phyloP scores from a whole-genome alignment of 2,329 filamentous ascomycete genomes.

The Phyllachora maydis region DNA sequence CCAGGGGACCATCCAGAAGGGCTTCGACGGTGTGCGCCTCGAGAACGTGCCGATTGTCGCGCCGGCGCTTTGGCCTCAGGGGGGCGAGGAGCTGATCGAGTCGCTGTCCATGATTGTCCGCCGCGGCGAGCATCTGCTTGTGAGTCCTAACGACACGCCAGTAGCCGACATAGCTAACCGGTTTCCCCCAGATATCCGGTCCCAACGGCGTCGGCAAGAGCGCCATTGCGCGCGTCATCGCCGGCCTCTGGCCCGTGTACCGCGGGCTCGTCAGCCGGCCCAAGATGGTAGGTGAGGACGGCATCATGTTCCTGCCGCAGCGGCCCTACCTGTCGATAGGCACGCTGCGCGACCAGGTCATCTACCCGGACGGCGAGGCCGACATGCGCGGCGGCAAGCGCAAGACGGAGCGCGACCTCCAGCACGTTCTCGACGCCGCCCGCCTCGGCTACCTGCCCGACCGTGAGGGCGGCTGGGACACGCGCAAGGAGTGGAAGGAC shows the following conservation, averaged over 20 bases:
- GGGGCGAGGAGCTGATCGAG: constrained; percentile 80
- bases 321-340: constrained; percentile 81
- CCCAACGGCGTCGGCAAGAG: constrained; percentile 90
- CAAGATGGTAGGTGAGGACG: constrained; percentile 60
- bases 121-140: constrained; percentile 73
- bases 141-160: constrained; percentile 10
- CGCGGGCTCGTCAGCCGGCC: constrained; percentile 80
- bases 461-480: constrained; percentile 91
- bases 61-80: constrained; percentile 69
- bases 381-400: constrained; percentile 81
- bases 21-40: constrained; percentile 82
- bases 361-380: constrained; percentile 85
- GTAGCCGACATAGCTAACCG: neutral
- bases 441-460: constrained; percentile 75
- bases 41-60: constrained; percentile 89
- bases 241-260: constrained; percentile 91
- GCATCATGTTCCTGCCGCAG: constrained; percentile 97
- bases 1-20: constrained; percentile 83
- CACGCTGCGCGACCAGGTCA: constrained; percentile 88
- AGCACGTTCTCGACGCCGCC: constrained; percentile 61
- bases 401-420: constrained; percentile 58
- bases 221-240: constrained; percentile 69
- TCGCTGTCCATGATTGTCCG: constrained; percentile 77
- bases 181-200: constrained; percentile 47
- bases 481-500: constrained; percentile 95